These are phyloP conservation scores for Aspergillus brasiliensis DNA, from an alignment of 2,329 filamentous ascomycete species.

Conservation along the genomic window DNA sequence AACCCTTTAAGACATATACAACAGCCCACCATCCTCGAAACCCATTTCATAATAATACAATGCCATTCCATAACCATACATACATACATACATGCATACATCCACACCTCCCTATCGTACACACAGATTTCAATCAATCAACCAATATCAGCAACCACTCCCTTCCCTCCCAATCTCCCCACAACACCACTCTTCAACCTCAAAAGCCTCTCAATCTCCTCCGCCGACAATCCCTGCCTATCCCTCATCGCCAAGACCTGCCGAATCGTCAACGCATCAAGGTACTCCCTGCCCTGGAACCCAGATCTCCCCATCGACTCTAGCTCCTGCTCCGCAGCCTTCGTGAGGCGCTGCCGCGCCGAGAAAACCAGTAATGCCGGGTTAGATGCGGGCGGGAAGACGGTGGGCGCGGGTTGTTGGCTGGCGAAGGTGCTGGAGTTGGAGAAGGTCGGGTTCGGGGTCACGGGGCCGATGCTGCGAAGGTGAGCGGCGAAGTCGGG, in stretches of 20 bases:
- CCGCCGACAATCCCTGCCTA: constrained; percentile 35
- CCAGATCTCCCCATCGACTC: constrained; percentile 48
- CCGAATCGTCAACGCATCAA: constrained; percentile 54
- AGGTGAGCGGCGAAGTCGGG: constrained; percentile 78
- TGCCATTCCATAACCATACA: background rate
- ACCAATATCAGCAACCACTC: constrained; percentile 31
- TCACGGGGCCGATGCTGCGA: constrained; percentile 62
- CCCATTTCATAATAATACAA: background rate
- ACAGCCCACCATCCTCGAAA: background rate
- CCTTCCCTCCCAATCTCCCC: constrained; percentile 38
- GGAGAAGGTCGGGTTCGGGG: constrained; percentile 59
- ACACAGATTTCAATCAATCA: constrained; percentile 3
- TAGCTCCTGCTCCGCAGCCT: constrained; percentile 58
- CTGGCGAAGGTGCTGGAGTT: constrained; percentile 54
- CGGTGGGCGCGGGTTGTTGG: constrained; percentile 24
- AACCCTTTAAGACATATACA: background rate
- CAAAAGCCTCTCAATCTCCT: constrained; percentile 49
- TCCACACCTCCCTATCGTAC: background rate
- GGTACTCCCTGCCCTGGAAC: constrained; percentile 46
- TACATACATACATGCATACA: background rate
- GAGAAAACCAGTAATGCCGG: constrained; percentile 58
- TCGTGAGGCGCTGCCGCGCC: constrained; percentile 53
- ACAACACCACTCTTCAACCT: constrained; percentile 49
- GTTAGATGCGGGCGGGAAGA: constrained; percentile 48
- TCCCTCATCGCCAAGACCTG: constrained; percentile 54